Evolutionary conservation across 768 basidiomycete genomes (phyloP), one percentile per base, ranked within the genome.

Genomic region (Podaxis sp.): DNA sequence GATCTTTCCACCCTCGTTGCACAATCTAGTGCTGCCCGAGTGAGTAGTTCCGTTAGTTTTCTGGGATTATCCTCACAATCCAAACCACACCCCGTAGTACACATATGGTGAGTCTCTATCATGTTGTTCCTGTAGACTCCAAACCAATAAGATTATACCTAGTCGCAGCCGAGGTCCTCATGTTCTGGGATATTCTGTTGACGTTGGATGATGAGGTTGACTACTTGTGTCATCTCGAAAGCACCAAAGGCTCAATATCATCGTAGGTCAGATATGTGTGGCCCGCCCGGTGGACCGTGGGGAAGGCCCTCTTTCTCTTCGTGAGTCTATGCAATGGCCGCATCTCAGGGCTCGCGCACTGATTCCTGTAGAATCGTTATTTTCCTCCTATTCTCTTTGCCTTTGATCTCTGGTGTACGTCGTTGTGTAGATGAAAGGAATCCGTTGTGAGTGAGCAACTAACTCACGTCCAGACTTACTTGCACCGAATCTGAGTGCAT

Each of bases 351-450:
- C 1, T 12, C 2, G 24, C 8, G 4, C 22, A 3, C 22, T 50
- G 12, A 50, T n/a, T 36, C n/a, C 17, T 17, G 19, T 24, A 61
- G 59, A 61, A 55, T 46, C 59, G 43, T 1, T 61, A 61, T 47
- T 29, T 38, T n/a, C 41, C 59, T 55, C 59, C 59, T 13, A 33
- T 55, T 9, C 41, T 61, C 27, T 54, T 61, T 15, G 9, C 27
- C 29, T 47, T 61, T 25, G 59, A 61, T 24, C 41, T 61, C 27
- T 54, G 40, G 36, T 61, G 59, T 61, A 55, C 27, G 59, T 61
- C 19, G 36, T 12, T 3, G 22, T 27, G 12, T 11, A 38, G 22
- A 12, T 19, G 19, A 11, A 3, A 36, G 22, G 11, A 2, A 11
- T 19, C 6, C 2, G 17, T n/a, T 22, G 2, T 46, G 40, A 12